These are phyloP conservation scores for Aspergillus arachidicola DNA, from an alignment of 2,329 filamentous ascomycete genomes.

Conservation along the genomic window DNA sequence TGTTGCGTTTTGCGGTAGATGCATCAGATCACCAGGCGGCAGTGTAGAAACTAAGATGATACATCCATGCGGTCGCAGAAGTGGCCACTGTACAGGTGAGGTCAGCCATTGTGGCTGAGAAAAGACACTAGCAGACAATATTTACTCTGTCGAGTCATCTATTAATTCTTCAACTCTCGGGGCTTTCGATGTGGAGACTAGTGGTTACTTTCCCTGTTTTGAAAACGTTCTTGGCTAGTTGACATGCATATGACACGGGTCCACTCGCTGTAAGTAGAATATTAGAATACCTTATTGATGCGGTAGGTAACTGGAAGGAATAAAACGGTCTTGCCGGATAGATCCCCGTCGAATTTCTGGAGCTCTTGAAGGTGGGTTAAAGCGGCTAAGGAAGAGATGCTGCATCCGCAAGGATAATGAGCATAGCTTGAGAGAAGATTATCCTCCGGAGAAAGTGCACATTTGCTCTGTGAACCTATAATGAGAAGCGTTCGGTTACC, in stretches of 20 bases:
- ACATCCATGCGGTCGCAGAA: constrained; percentile 41
- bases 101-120: not conserved
- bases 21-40: constrained; percentile 38
- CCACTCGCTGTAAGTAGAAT: constrained; percentile 43
- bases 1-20: not conserved
- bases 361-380: constrained; percentile 51
- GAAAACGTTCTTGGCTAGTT: constrained; percentile 56
- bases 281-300: not conserved
- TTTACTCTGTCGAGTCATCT: constrained; percentile 44
- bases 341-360: constrained; percentile 45
- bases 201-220: constrained; percentile 52
- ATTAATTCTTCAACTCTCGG: constrained; percentile 46
- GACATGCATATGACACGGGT: constrained; percentile 50
- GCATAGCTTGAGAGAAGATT: constrained; percentile 44
- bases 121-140: not conserved
- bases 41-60: constrained; percentile 40
- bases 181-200: constrained; percentile 57
- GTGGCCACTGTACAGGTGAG: constrained; percentile 42
- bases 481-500: not conserved
- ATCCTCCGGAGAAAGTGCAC: constrained; percentile 33
- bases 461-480: constrained; percentile 42
- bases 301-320: constrained; percentile 44
- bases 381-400: constrained; percentile 45
- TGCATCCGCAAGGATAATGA: constrained; percentile 45
- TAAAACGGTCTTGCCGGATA: constrained; percentile 55